Evolutionary conservation across 2,329 filamentous ascomycete species (phyloP), one percentile per base, ranked within the genome.

Genomic region (Cryphonectria parasitica): DNA sequence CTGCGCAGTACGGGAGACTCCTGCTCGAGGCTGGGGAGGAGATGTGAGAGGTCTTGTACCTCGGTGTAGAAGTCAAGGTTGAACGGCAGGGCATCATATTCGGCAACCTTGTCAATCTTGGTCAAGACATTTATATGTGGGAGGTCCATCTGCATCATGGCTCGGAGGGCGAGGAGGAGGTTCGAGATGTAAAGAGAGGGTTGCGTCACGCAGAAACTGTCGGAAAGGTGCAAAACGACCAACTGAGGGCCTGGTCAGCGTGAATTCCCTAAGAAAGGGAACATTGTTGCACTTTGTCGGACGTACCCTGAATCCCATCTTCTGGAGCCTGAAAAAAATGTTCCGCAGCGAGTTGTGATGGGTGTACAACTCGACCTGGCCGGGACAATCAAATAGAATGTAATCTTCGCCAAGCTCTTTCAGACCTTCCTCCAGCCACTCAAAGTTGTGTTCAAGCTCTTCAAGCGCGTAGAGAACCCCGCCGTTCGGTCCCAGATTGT

Each of bases 131-230:
- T 99, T 75, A 99, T 86, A 78, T 98, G 94, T 0, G 96, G 94
- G 73, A 98, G 92, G 78, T 98, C 96, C 88, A 99, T 95, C 82
- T 98, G 96, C 67, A 99, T 90, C 95, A 99, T 99, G 76, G 94
- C 95, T 74, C 96, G 92, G 74, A 99, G 89, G 69, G 94, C 95
- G 34, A 99, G 90, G 69, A 99, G 90, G 70, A 99, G 87, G 76
- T 97, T 96, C 75, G 95, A 97, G 71, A 99, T 92, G 81, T 98
- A 99, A 72, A 98, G 88, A 3, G 95, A 98, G 0, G 96, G 96
- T 72, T 97, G 90, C 0, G 95, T 97, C 39, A 98, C 87, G 79
- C 94, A 95, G 79, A 97, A 96, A 6, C 93, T 97, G 80, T 99
- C 96, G 74, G 96, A 94, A 49, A 99, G 89, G 80, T 98, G 94